phyloP scores from a whole-genome alignment of 345 rosid genomes.

The Excoecaria agallocha region DNA sequence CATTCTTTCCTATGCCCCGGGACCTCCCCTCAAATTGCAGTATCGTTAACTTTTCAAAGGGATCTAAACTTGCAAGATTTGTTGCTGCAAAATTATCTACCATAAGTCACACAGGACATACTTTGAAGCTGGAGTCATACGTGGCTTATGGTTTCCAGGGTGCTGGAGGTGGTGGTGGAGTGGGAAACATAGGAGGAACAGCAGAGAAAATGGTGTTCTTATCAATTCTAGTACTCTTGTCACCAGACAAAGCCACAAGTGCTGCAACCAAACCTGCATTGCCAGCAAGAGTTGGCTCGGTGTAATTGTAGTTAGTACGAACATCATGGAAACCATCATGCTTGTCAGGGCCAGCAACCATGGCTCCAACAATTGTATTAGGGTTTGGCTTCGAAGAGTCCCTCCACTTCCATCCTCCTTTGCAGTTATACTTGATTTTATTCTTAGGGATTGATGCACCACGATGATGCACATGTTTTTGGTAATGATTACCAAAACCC shows the following conservation, averaged over 20 bases:
- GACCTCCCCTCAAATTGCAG: constrained; percentile 1
- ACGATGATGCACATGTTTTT: constrained; percentile 81
- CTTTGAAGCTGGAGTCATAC: background rate
- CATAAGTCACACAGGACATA: constrained; percentile 19
- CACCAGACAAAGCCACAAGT: constrained; percentile 85
- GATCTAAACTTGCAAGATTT: constrained; percentile 18
- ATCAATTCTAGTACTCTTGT: constrained; percentile 58
- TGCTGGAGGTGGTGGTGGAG: constrained; percentile 96
- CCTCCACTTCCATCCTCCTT: constrained; percentile 98
- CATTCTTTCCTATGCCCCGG: background rate
- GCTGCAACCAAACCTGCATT: constrained; percentile 95
- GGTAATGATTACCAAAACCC: constrained; percentile 78
- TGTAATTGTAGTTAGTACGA: constrained; percentile 87
- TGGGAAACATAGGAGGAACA: constrained; percentile 92
- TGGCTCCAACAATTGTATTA: constrained; percentile 80
- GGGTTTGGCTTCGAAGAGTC: constrained; percentile 82
- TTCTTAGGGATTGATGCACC: constrained; percentile 91
- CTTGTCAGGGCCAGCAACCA: constrained; percentile 99
- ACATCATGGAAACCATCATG: constrained; percentile 82
- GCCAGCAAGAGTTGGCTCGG: constrained; percentile 92
- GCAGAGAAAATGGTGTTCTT: constrained; percentile 94
- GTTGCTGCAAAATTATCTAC: constrained; percentile 34
- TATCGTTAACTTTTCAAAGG: constrained; percentile 19
- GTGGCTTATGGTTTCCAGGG: constrained; percentile 84
- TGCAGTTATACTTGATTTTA: constrained; percentile 76